These are phyloP conservation scores for Pyrus hybrid DNA, from an alignment of 331 rosid genomes.

Conservation along the genomic window DNA sequence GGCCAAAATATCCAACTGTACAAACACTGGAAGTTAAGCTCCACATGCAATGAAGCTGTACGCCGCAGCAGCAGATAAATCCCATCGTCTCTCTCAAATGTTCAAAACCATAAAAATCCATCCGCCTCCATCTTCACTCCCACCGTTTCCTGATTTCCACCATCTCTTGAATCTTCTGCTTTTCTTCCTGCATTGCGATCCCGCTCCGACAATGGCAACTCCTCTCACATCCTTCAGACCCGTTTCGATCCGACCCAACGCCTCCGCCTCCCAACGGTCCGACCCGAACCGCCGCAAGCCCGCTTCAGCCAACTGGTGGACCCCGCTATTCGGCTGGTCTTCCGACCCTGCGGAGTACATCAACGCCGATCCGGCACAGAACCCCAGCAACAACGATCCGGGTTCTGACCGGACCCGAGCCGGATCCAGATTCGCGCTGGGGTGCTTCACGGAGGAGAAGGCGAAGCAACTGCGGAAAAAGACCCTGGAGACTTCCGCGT, in stretches of 20 bases:
- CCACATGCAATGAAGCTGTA: accelerated
- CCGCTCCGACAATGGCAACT: slow-evolving; percentile 31
- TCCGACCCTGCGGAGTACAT: slow-evolving; percentile 58
- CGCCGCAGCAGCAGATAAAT: background rate
- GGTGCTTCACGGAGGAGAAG: slow-evolving; percentile 70
- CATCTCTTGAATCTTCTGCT: background rate
- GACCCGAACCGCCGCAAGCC: slow-evolving; percentile 29
- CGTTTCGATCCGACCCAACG: slow-evolving; percentile 26
- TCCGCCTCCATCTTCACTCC: background rate
- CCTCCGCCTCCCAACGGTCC: slow-evolving; percentile 17
- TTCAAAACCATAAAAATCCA: background rate
- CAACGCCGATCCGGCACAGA: background rate
- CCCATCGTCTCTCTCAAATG: background rate
- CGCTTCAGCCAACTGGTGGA: slow-evolving; percentile 51
- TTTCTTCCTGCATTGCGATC: background rate
- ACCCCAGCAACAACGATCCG: background rate
- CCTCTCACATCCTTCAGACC: slow-evolving; percentile 26
- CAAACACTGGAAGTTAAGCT: background rate
- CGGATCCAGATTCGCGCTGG: slow-evolving; percentile 27
- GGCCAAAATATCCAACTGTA: background rate
- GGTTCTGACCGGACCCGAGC: slow-evolving; percentile 5
- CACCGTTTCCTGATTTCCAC: background rate
- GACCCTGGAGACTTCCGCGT: slow-evolving; percentile 48
- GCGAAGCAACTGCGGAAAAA: slow-evolving; percentile 59
- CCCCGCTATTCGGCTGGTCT: slow-evolving; percentile 50